phyloP scores from a whole-genome alignment of 1,139 yeast species.

The Torulaspora pretoriensis region DNA sequence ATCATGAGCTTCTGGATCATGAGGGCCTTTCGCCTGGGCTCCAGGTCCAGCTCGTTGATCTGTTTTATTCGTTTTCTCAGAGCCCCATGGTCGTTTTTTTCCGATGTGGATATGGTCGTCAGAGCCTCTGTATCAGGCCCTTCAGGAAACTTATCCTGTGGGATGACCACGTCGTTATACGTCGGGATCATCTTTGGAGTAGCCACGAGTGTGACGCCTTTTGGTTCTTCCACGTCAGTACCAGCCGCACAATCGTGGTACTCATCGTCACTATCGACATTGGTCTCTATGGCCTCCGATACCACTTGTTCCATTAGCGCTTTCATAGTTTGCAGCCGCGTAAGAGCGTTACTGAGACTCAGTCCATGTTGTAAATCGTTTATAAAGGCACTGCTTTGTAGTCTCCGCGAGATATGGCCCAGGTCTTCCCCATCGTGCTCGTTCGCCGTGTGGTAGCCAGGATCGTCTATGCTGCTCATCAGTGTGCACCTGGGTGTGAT shows the following conservation, averaged over 20 bases:
- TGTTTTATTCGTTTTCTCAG: conserved; percentile 21
- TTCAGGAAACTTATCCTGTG: conserved; percentile 20
- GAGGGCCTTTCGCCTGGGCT: conserved; percentile 17
- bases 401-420: conserved; percentile 9
- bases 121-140: conserved; percentile 9
- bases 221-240: conserved; percentile 43
- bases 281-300: conserved; percentile 29
- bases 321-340: conserved; percentile 53
- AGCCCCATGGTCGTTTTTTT: conserved; percentile 18
- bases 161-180: conserved; percentile 20
- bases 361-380: conserved; percentile 51
- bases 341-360: conserved; percentile 51
- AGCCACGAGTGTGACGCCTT: conserved; percentile 50
- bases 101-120: conserved; percentile 12
- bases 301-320: conserved; percentile 27
- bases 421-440: conserved; percentile 5
- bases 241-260: conserved; percentile 39
- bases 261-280: conserved; percentile 33
- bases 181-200: conserved; percentile 42
- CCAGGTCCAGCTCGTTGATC: conserved; percentile 16
- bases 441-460: conserved; percentile 3
- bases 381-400: conserved; percentile 48
- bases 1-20: conserved; percentile 74
- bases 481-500: background rate
- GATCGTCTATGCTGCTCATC: conserved; percentile 5